Percentiles rank a stretch among this genome's conserved stretches.
Conservation (phyloP, 495 filamentous ascomycete genomes). For the Penicillium canescens region DNA sequence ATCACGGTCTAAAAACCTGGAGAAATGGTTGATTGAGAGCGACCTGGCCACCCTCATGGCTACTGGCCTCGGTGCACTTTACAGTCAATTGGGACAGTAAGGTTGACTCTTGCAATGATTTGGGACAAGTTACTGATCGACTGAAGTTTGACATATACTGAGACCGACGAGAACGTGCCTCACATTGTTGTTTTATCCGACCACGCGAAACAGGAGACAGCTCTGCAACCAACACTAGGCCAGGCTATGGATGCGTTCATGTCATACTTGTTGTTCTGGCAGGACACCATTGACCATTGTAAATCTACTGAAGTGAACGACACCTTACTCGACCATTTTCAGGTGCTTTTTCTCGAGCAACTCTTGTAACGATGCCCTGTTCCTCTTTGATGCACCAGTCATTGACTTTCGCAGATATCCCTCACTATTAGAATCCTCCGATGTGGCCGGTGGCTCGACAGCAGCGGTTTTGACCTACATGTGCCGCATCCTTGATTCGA, state of each 20-base stretch:
- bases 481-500: constrained; percentile 80
- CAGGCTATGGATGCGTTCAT: constrained; percentile 88
- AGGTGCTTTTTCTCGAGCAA: constrained; percentile 94
- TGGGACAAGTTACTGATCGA: constrained; percentile 9
- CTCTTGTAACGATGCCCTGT: constrained; percentile 64
- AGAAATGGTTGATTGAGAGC: constrained; percentile 96
- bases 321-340: constrained; percentile 93
- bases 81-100: constrained; percentile 89
- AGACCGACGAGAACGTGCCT: constrained; percentile 65
- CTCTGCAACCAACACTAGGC: constrained; percentile 58
- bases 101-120: constrained; percentile 1
- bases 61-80: constrained; percentile 89
- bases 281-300: constrained; percentile 96
- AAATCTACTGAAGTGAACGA: constrained; percentile 86
- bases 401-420: constrained; percentile 66
- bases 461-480: constrained; percentile 95
- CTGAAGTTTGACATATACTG: constrained; percentile 35
- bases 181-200: constrained; percentile 85
- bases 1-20: constrained; percentile 74
- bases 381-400: constrained; percentile 10
- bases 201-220: constrained; percentile 50
- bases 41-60: constrained; percentile 97
- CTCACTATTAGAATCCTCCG: constrained; percentile 92
- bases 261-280: constrained; percentile 95
- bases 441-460: constrained; percentile 93